Base-by-base conservation (phyloP, 345 rosid genomes). In the Eucalyptus leucophloia region DNA sequence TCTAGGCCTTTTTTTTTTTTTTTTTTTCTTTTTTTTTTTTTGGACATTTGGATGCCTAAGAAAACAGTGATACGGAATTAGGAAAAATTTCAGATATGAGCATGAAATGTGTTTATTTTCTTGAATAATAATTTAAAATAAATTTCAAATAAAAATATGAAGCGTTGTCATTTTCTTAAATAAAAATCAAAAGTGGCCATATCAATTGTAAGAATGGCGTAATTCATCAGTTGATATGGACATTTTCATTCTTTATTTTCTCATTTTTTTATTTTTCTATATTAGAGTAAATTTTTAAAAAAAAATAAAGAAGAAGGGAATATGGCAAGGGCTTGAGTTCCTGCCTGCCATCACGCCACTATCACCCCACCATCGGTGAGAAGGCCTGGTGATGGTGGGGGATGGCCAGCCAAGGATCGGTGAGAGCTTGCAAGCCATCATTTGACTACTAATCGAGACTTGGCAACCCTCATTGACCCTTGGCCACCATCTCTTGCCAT, bases 301-400 rank as follows among this genome's bases (percentile, higher is more conserved):
- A 6, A 19, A 53, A 19, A 18, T 0, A 8, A 1, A 18, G 0
- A 21, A 4, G 58, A 53, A 19, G 58, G 26, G 26, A 53, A 53
- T 2, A 53, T 53, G 58, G 2, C 0, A 0, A 53, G 58, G 10
- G 11, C 5, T 53, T 8, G 24, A 53, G 26, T 4, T 18, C 58
- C 1, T 7, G 0, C 24, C 0, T n/a, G 0, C 58, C 11, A 19
- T 53, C 11, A 1, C 0, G 2, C 7, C 53, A 15, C 51, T 15
- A 3, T 53, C 9, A 8, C 24, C 58, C 58, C 26, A 19, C 11
- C 11, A 7, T 53, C 0, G 1, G 5, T 2, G 1, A 7, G 9
- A 51, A 51, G 8, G 9, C 54, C 2, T 6, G 0, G 21, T 3
- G 0, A 50, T 1, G 54, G 54, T 17, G 7, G 54, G 54, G 54